Conservation (phyloP, 768 basidiomycete species). For the Rhodosporidiobolus sp. region DNA sequence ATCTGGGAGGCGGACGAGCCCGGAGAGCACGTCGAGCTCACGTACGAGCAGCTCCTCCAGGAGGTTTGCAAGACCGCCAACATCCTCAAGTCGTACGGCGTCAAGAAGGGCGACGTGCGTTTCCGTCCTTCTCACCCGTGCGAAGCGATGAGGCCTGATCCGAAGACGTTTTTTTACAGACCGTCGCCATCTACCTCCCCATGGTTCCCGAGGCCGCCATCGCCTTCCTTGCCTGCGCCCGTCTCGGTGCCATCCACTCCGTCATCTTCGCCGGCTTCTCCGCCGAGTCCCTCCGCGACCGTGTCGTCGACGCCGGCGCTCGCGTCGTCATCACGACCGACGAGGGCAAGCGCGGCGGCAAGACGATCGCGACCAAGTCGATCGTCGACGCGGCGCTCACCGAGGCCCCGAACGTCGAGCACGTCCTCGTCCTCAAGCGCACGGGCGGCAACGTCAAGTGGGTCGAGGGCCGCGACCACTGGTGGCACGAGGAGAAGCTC, state of each 20-base stretch:
- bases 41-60: conserved; percentile 78
- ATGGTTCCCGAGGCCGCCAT: conserved; percentile 87
- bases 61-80: conserved; percentile 89
- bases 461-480: conserved; percentile 78
- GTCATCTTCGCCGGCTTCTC: conserved; percentile 98
- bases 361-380: conserved; percentile 86
- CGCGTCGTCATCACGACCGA: conserved; percentile 93
- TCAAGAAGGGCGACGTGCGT: conserved; percentile 82
- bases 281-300: conserved; percentile 87
- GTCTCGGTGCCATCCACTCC: conserved; percentile 93
- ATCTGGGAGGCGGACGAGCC: conserved; percentile 99
- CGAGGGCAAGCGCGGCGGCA: conserved; percentile 90
- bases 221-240: conserved; percentile 94
- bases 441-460: conserved; percentile 80
- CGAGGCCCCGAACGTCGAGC: conserved; percentile 77
- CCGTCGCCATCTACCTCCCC: conserved; percentile 85
- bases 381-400: conserved; percentile 90
- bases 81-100: conserved; percentile 79
- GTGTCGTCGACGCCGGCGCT: conserved; percentile 80
- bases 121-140: conserved; percentile 15
- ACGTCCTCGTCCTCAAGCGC: conserved; percentile 81
- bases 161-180: conserved; percentile 45
- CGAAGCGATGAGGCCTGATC: not conserved
- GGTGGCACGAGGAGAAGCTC: conserved; percentile 92
- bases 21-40: conserved; percentile 67